Percentiles rank a stretch among this genome's conserved stretches.
Evolutionary conservation across 257 asterid species (phyloP).

Genomic region (Jaltomata sinuosa): DNA sequence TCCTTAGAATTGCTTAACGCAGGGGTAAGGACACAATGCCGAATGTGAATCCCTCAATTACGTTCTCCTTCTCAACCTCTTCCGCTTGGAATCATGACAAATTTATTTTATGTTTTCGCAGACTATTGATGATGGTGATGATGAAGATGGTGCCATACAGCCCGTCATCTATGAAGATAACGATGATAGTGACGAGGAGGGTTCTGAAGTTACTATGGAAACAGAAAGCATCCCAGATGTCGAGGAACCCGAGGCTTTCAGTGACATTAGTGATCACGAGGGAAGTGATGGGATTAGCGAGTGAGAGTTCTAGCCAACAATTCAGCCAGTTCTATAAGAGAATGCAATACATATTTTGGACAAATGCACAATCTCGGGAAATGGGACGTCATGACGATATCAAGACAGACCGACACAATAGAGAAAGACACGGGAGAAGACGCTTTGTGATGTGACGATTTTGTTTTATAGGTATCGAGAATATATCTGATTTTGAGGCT

Average conservation of each 20-base stretch:
- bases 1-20: conserved; percentile 68
- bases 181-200: conserved; percentile 50
- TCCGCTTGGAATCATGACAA: neutral
- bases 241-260: conserved; percentile 26
- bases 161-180: conserved; percentile 61
- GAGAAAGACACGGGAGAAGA: neutral
- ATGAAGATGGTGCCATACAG: conserved; percentile 25
- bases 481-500: neutral
- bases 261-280: conserved; percentile 44
- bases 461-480: neutral
- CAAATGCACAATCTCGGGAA: neutral
- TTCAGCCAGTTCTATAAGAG: neutral
- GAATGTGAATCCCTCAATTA: neutral
- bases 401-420: neutral
- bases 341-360: neutral
- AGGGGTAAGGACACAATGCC: conserved; percentile 35
- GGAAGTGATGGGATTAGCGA: conserved; percentile 35
- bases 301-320: conserved; percentile 5
- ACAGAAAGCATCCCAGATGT: conserved; percentile 40
- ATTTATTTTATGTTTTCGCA: conserved; percentile 6
- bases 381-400: neutral
- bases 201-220: conserved; percentile 62
- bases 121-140: conserved; percentile 51
- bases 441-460: neutral
- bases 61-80: neutral